A percentile compares a stretch with the other conserved stretches of the same genome.
phyloP scores from a whole-genome alignment of 768 basidiomycete species.

The Crepidotus variabilis region DNA sequence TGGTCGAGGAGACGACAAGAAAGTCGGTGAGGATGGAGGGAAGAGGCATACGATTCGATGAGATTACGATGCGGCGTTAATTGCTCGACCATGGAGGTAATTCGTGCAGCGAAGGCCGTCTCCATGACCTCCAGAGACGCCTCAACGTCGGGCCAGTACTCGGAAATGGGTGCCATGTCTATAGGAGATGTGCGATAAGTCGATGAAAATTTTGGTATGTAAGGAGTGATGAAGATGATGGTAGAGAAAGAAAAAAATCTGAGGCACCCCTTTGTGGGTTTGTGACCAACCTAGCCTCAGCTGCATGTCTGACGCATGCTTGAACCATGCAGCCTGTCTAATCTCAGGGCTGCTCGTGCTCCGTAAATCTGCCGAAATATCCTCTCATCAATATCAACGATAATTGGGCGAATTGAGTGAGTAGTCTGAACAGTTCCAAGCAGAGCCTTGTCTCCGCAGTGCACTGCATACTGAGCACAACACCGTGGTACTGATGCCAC shows the following conservation, averaged over 20 bases:
- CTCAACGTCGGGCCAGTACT: constrained; percentile 34
- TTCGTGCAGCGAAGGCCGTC: constrained; percentile 28
- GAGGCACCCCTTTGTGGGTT: constrained; percentile 10
- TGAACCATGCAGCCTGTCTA: constrained; percentile 7
- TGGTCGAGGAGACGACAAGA: constrained; percentile 29
- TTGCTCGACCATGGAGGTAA: constrained; percentile 32
- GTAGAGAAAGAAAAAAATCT: constrained; percentile 2
- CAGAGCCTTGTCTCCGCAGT: not conserved
- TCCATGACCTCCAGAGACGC: constrained; percentile 32
- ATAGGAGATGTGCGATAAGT: not conserved
- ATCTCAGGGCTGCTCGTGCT: constrained; percentile 14
- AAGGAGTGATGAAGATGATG: constrained; percentile 4
- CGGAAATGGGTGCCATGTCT: constrained; percentile 30
- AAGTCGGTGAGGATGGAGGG: constrained; percentile 26
- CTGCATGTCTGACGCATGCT: constrained; percentile 24
- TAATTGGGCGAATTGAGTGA: not conserved
- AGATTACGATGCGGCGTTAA: constrained; percentile 25
- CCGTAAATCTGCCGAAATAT: constrained; percentile 18
- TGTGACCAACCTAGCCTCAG: constrained; percentile 7
- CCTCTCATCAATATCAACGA: not conserved
- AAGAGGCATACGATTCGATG: constrained; percentile 31
- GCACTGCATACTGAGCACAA: no score
- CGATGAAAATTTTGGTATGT: not conserved
- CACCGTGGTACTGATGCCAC: no score
- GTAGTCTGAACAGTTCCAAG: not conserved